phyloP scores from a whole-genome alignment of 768 basidiomycete species.

The Antrodiella citrinella region DNA sequence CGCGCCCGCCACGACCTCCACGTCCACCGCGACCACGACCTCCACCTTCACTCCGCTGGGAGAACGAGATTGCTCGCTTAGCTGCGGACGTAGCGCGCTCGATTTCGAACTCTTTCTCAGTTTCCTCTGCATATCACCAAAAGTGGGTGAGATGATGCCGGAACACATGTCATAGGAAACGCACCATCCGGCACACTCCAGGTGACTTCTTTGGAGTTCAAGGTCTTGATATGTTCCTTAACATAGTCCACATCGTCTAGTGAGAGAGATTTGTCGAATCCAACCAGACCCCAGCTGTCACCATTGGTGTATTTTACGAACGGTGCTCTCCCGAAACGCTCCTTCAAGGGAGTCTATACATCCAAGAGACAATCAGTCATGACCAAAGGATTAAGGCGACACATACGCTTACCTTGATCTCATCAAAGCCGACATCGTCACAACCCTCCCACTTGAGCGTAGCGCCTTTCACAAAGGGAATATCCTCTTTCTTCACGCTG shows the following conservation, averaged over 20 bases:
- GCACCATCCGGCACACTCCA: conserved; percentile 60
- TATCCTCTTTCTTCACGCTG: conserved; percentile 34
- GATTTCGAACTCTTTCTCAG: conserved; percentile 64
- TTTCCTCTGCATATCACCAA: conserved; percentile 50
- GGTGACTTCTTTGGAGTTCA: conserved; percentile 55
- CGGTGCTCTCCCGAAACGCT: conserved; percentile 37
- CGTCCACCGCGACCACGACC: conserved; percentile 38
- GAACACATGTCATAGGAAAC: conserved; percentile 11
- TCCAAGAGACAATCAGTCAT: background rate
- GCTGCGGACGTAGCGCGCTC: conserved; percentile 69
- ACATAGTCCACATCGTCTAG: conserved; percentile 70
- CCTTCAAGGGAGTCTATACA: conserved; percentile 35
- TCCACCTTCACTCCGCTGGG: conserved; percentile 30
- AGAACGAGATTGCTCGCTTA: conserved; percentile 34
- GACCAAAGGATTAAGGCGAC: background rate
- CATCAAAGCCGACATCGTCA: conserved; percentile 55
- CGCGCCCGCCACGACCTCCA: conserved; percentile 33
- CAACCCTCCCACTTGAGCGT: conserved; percentile 42
- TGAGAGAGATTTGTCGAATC: conserved; percentile 55
- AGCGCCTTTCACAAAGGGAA: conserved; percentile 36
- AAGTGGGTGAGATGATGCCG: background rate
- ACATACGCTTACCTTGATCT: conserved; percentile 37
- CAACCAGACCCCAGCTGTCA: conserved; percentile 38
- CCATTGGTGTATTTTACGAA: conserved; percentile 42
- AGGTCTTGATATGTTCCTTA: conserved; percentile 52